phyloP scores from a whole-genome alignment of 75 land plant species.

The Pinus tabuliformis region DNA sequence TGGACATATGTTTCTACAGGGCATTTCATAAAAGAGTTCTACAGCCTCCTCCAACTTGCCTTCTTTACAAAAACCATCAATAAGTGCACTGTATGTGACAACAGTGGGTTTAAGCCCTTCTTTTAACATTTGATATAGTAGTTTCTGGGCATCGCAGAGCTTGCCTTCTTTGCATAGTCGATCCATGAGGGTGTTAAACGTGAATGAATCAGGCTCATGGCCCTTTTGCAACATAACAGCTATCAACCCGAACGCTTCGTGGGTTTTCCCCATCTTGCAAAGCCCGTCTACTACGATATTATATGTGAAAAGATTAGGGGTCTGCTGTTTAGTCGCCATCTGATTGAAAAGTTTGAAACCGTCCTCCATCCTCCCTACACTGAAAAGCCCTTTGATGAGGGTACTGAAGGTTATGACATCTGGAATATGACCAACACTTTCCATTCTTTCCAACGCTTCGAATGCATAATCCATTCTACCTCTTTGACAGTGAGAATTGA shows the following conservation, averaged over 20 bases:
- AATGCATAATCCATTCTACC: constrained; percentile 44
- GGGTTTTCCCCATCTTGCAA: constrained; percentile 28
- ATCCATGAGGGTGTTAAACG: constrained; percentile 49
- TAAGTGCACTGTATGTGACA: constrained; percentile 43
- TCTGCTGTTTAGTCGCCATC: constrained; percentile 34
- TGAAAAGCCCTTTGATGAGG: constrained; percentile 58
- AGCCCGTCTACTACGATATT: constrained; percentile 46
- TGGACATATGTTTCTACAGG: constrained; percentile 25
- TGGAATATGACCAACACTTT: constrained; percentile 29
- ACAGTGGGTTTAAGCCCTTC: constrained; percentile 30
- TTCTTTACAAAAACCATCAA: constrained; percentile 47
- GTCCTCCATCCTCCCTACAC: constrained; percentile 33
- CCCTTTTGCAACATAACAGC: constrained; percentile 35
- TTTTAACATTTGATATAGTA: constrained; percentile 28
- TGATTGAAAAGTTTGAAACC: constrained; percentile 41
- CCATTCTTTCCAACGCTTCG: constrained; percentile 49
- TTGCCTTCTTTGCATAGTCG: constrained; percentile 45
- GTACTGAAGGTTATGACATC: constrained; percentile 67
- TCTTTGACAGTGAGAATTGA: constrained; percentile 38
- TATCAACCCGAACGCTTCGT: constrained; percentile 41
- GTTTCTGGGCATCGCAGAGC: constrained; percentile 24
- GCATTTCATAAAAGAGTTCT: constrained; percentile 38
- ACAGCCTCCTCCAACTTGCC: constrained; percentile 39
- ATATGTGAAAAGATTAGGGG: constrained; percentile 60
- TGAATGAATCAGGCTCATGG: constrained; percentile 27